phyloP scores from a whole-genome alignment of 441 rosid genomes.

The Gossypium schwendimanii region DNA sequence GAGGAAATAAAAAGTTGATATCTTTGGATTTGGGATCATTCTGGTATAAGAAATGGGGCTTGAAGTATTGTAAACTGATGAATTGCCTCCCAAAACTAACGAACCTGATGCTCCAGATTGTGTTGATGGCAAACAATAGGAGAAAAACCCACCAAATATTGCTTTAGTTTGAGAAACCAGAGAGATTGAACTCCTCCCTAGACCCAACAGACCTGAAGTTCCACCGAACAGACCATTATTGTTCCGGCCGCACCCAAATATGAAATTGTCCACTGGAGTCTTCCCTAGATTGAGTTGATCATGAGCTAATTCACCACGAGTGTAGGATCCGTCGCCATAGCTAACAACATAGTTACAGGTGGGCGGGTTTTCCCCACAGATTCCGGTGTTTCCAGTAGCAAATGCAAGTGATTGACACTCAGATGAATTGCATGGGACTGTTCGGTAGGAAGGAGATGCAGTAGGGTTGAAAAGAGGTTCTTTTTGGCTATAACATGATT shows the following conservation, averaged over 20 bases:
- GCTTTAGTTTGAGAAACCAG: slow-evolving; percentile 54
- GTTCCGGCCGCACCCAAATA: slow-evolving; percentile 79
- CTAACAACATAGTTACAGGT: slow-evolving; percentile 60
- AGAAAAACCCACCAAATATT: slow-evolving; percentile 64
- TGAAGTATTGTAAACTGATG: slow-evolving; percentile 51
- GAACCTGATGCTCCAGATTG: slow-evolving; percentile 67
- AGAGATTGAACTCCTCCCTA: slow-evolving; percentile 72
- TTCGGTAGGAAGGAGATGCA: slow-evolving; percentile 47
- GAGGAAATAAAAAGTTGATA: slow-evolving; percentile 66
- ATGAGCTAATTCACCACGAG: slow-evolving; percentile 60
- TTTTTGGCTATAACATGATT: slow-evolving; percentile 52
- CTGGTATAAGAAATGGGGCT: slow-evolving; percentile 61
- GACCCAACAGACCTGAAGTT: slow-evolving; percentile 81
- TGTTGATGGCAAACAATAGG: slow-evolving; percentile 76
- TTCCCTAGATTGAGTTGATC: slow-evolving; percentile 50
- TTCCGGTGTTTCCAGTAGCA: slow-evolving; percentile 47
- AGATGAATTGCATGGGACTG: slow-evolving; percentile 55
- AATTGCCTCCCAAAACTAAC: slow-evolving; percentile 52
- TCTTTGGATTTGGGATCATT: slow-evolving; percentile 51
- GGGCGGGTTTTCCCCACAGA: slow-evolving; percentile 34
- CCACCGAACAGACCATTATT: slow-evolving; percentile 78
- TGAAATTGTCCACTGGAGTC: slow-evolving; percentile 33
- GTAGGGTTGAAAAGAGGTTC: slow-evolving; percentile 72
- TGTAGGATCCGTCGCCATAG: slow-evolving; percentile 88
- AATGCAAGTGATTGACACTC: slow-evolving; percentile 49